A percentile compares a stretch with the other conserved stretches of the same genome.
phyloP scores from a whole-genome alignment of 139 green algal species.

The Coccomyxa sp. region DNA sequence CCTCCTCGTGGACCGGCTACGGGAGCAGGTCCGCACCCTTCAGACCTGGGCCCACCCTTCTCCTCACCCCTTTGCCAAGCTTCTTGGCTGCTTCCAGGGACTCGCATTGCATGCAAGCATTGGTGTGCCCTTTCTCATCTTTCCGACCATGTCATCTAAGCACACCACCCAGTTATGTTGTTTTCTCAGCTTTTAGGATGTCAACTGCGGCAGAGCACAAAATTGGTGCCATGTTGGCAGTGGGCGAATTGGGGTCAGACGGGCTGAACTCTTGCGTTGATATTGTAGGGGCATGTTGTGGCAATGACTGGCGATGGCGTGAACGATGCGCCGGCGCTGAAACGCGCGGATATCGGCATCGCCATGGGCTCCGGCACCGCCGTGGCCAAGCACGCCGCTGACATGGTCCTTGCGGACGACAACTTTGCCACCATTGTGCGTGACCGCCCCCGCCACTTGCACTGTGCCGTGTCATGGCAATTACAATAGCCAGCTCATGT shows the following conservation, averaged over 20 bases:
- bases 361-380: conserved; percentile 86
- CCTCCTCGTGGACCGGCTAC: conserved; percentile 83
- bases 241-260: too few relatives aligned
- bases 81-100: too few relatives aligned
- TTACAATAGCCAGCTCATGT: too few relatives aligned
- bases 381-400: conserved; percentile 81
- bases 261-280: too few relatives aligned
- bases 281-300: conserved; percentile 70
- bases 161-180: not conserved
- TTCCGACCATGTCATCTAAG: too few relatives aligned
- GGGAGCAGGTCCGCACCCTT: conserved; percentile 46
- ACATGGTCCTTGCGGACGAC: conserved; percentile 98
- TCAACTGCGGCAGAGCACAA: not conserved
- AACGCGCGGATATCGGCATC: conserved; percentile 82
- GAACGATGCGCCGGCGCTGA: conserved; percentile 81
- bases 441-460: not conserved
- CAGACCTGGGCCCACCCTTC: too few relatives aligned
- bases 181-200: not conserved
- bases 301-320: conserved; percentile 90
- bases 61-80: not conserved
- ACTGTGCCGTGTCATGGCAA: too few relatives aligned
- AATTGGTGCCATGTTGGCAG: too few relatives aligned
- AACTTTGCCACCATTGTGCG: conserved; percentile 84
- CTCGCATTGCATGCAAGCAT: too few relatives aligned
- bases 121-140: too few relatives aligned